phyloP scores from a whole-genome alignment of 495 filamentous ascomycete genomes.

The Penicillium goetzii region DNA sequence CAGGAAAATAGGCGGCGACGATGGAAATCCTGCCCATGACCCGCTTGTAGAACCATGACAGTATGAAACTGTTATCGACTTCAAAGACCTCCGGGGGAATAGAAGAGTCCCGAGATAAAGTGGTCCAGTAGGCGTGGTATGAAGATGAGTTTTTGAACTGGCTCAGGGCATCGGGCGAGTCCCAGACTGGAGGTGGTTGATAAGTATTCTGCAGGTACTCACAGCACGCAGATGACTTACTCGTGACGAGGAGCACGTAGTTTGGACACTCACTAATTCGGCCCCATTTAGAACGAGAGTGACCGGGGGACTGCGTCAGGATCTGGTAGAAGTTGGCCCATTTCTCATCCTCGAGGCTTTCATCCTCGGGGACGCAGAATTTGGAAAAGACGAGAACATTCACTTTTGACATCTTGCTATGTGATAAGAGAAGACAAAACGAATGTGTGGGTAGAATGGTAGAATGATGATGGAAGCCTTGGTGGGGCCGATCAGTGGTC shows the following conservation, averaged over 20 bases:
- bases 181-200: slow-evolving; percentile 1
- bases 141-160: slow-evolving; percentile 2
- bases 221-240: not conserved
- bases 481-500: too few relatives aligned
- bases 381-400: slow-evolving; percentile 1
- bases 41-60: not conserved
- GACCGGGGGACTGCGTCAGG: not conserved
- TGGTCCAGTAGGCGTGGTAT: not conserved
- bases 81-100: slow-evolving; percentile 6
- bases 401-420: too few relatives aligned
- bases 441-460: too few relatives aligned
- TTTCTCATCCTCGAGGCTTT: slow-evolving; percentile 2
- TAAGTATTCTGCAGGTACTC: too few relatives aligned
- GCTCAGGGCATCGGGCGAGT: not conserved
- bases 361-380: slow-evolving; percentile 2
- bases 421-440: too few relatives aligned
- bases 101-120: slow-evolving; percentile 4
- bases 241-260: not conserved
- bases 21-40: too few relatives aligned
- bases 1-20: too few relatives aligned
- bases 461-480: too few relatives aligned
- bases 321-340: not conserved
- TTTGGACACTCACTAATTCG: slow-evolving; percentile 1
- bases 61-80: not conserved
- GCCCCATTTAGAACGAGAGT: slow-evolving; percentile 5